Conservation (phyloP, 441 rosid species). For the Gossypium davidsonii region DNA sequence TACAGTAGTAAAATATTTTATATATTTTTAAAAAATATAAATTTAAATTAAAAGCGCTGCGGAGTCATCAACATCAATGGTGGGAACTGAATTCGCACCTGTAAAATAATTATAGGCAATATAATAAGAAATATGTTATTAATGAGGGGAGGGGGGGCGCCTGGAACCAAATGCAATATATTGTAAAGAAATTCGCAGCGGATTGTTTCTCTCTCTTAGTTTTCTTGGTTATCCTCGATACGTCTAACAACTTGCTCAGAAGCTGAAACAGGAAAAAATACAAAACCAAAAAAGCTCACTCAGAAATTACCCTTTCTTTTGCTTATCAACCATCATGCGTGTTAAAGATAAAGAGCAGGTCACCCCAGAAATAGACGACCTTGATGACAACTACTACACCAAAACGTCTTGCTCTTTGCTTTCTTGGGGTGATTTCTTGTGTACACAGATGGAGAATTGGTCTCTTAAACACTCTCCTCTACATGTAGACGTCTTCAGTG, state of each 20-base stretch:
- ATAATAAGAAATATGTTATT: too few species aligned
- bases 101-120: too few species aligned
- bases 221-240: constrained; percentile 17
- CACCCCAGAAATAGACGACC: constrained; percentile 27
- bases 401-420: constrained; percentile 31
- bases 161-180: neutral
- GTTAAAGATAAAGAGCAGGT: constrained; percentile 39
- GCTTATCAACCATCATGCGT: constrained; percentile 33
- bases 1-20: too few species aligned
- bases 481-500: constrained; percentile 11
- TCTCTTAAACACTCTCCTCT: constrained; percentile 22
- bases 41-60: too few species aligned
- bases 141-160: too few species aligned
- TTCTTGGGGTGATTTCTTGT: constrained; percentile 31
- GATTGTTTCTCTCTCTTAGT: neutral
- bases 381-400: constrained; percentile 4
- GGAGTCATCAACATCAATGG: too few species aligned
- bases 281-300: neutral
- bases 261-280: neutral
- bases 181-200: constrained; percentile 26
- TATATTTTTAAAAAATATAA: too few species aligned
- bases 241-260: constrained; percentile 12
- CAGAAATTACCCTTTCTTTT: neutral
- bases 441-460: constrained; percentile 41
- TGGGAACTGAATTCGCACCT: too few species aligned